These are phyloP conservation scores for Narthecium ossifragum DNA, from an alignment of 106 monocot genomes.

Conservation along the genomic window DNA sequence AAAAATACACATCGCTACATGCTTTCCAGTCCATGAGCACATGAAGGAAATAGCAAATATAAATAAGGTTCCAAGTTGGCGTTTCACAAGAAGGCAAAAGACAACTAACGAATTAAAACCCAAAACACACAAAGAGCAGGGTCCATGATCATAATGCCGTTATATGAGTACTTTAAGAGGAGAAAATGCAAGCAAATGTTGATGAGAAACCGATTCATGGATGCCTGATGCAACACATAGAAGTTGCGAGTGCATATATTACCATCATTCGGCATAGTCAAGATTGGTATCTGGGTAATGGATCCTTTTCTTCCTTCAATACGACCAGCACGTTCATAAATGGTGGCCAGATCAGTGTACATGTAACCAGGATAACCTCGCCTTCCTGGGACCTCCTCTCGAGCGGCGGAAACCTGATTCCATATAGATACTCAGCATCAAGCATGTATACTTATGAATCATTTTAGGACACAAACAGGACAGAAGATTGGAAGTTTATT, in stretches of 20 bases:
- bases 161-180: too few species aligned
- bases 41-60: neutral
- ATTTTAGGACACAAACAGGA: too few species aligned
- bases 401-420: constrained; percentile 85
- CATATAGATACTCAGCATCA: too few species aligned
- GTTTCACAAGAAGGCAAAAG: neutral
- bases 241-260: constrained; percentile 3
- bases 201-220: neutral
- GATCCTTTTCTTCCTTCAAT: constrained; percentile 99
- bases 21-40: neutral
- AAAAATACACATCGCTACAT: neutral
- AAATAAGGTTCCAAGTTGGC: neutral
- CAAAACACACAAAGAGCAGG: too few species aligned
- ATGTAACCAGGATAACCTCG: constrained; percentile 99
- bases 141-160: too few species aligned
- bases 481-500: too few species aligned
- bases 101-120: neutral
- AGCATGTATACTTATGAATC: too few species aligned
- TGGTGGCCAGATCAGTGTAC: constrained; percentile 99
- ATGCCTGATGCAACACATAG: neutral
- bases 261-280: constrained; percentile 99
- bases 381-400: constrained; percentile 97
- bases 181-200: too few species aligned
- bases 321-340: constrained; percentile 98
- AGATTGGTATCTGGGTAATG: constrained; percentile 95